phyloP scores from a whole-genome alignment of 148 eudicot genomes.

The Cornus kousa region DNA sequence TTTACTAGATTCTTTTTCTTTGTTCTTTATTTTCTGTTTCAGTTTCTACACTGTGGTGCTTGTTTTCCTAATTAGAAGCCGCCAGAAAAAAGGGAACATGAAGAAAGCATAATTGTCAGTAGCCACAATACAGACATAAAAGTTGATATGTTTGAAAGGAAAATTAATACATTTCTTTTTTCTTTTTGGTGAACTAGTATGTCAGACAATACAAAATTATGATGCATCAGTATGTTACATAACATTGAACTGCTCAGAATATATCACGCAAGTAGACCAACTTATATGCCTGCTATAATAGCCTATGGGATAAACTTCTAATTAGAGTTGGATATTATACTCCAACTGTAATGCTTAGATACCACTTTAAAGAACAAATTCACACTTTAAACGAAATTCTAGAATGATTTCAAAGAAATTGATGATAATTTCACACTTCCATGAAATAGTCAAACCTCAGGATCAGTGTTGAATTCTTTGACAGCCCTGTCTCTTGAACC shows the following conservation, averaged over 20 bases:
- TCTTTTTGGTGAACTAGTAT: neutral
- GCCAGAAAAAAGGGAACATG: too few relatives aligned
- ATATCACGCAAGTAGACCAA: neutral
- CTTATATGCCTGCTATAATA: neutral
- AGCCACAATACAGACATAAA: too few relatives aligned
- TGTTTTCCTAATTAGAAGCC: too few relatives aligned
- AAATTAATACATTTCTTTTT: neutral
- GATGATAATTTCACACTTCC: neutral
- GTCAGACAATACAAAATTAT: neutral
- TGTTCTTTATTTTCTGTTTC: too few relatives aligned
- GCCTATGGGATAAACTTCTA: neutral
- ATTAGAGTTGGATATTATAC: neutral
- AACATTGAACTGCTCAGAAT: neutral
- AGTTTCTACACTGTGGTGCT: too few relatives aligned
- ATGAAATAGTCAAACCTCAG: slow-evolving; percentile 54
- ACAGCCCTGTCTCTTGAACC: slow-evolving; percentile 92
- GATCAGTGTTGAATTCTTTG: slow-evolving; percentile 85
- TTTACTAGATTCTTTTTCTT: too few relatives aligned
- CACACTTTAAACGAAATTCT: neutral
- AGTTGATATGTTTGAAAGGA: too few relatives aligned
- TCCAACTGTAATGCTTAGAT: neutral
- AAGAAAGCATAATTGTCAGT: too few relatives aligned
- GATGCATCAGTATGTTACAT: neutral
- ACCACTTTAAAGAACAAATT: neutral
- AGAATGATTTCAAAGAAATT: neutral